Conservation (phyloP, 2,329 filamentous ascomycete genomes). For the Trichoderma gracile region DNA sequence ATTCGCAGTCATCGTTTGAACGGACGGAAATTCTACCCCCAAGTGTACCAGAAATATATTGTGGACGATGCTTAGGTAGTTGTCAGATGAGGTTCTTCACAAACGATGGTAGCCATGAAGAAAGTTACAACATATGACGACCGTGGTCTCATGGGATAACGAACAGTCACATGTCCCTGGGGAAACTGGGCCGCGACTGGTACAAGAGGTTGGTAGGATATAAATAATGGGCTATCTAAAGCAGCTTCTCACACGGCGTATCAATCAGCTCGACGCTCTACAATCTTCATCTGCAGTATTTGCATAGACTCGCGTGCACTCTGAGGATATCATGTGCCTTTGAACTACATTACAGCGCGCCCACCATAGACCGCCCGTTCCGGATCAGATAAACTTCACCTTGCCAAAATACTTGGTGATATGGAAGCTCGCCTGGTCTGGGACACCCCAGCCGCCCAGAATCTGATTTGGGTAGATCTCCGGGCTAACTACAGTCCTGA, state of each 20-base stretch:
- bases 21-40: slow-evolving; percentile 48
- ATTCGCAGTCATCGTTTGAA: slow-evolving; percentile 53
- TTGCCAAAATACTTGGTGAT: slow-evolving; percentile 49
- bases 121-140: too few relatives aligned
- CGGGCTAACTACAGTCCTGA: slow-evolving; percentile 48
- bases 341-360: neutral
- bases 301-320: neutral
- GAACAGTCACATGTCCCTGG: too few relatives aligned
- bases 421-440: slow-evolving; percentile 50
- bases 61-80: slow-evolving; percentile 36
- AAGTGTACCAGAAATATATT: slow-evolving; percentile 51
- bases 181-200: too few relatives aligned
- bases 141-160: too few relatives aligned
- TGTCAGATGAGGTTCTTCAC: too few relatives aligned
- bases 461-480: slow-evolving; percentile 47
- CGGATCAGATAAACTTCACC: slow-evolving; percentile 40
- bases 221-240: too few relatives aligned
- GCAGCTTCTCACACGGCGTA: too few relatives aligned
- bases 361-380: neutral
- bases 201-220: too few relatives aligned
- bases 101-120: too few relatives aligned
- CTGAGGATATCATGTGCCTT: neutral
- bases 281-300: neutral
- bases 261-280: too few relatives aligned
- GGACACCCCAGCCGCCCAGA: slow-evolving; percentile 49